Evolutionary conservation across 1,284 basidiomycete genomes (phyloP), one percentile per base, ranked within the genome.

Genomic region (Leccinum fuscescens): DNA sequence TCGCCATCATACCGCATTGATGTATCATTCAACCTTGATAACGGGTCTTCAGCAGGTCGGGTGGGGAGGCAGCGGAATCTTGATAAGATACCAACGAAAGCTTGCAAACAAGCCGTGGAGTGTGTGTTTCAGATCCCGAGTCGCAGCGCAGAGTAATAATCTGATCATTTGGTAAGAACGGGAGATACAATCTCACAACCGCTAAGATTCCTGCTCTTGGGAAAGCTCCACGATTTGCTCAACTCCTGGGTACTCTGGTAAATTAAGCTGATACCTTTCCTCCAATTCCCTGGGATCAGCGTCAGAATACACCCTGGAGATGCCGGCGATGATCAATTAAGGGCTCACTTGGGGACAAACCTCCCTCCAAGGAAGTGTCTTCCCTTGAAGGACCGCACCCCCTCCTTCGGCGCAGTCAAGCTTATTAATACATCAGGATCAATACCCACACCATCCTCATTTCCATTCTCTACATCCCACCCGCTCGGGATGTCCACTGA

Each of bases 401-500:
- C 97, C 67, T 89, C 80, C 77, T 99, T 99, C 2, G 97, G 97
- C 9, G 93, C 95, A 0, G 96, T 98, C 66, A 99, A 78, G 67
- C 92, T 95, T 59, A 99, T 77, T 44, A 99, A 78, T 1, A 94
- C 91, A 55, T 92, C 84, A 0, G 96, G 93, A 24, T 85, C n/a
- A 46, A 73, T 79, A 92, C 81, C 7, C 80, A 83, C 12, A 80
- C 77, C 9, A 77, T 81, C 55, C 78, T 77, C 1, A 76, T 78
- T 56, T 85, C 96, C 95, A 39, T 82, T 76, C 65, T 96, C 93
- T 27, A 98, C 94, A 67, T 94, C 86, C 96, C 96, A 99, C 3
- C 95, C 96, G 1, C 91, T 94, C 0, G 97, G 97, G 58, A 99
- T 96, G 72, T 99, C 97, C 6, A 98, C 90, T 1, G 90, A 93